Evolutionary conservation across 495 filamentous ascomycete species (phyloP).

Genomic region (Thermothielavioides terrestris): DNA sequence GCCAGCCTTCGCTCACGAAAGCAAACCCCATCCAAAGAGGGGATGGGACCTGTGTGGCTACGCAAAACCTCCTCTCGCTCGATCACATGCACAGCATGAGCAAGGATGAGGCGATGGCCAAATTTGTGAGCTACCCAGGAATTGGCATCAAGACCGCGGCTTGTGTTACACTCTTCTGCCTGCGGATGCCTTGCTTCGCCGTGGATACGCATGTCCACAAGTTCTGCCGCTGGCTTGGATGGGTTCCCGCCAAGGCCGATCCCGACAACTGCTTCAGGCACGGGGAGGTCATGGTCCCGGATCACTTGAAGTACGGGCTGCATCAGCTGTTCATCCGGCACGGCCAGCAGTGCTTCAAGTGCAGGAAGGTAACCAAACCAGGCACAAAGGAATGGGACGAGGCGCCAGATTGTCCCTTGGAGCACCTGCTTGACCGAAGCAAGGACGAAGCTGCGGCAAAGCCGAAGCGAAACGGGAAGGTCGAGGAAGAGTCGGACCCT

Average conservation of each 20-base stretch:
- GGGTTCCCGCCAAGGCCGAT: constrained; percentile 59
- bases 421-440: constrained; percentile 35
- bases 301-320: constrained; percentile 79
- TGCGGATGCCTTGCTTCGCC: constrained; percentile 68
- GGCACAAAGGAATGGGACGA: constrained; percentile 39
- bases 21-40: not conserved
- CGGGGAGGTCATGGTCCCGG: constrained; percentile 70
- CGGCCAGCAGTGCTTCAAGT: constrained; percentile 71
- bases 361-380: constrained; percentile 49
- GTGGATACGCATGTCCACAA: constrained; percentile 83
- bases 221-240: constrained; percentile 75
- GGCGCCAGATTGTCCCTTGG: constrained; percentile 35
- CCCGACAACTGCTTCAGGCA: constrained; percentile 70
- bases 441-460: constrained; percentile 10
- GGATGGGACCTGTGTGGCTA: not conserved
- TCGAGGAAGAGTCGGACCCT: not conserved
- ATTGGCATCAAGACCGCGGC: constrained; percentile 89
- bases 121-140: constrained; percentile 68
- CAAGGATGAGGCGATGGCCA: constrained; percentile 61
- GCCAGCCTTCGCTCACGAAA: not conserved
- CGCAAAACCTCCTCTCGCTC: constrained; percentile 45
- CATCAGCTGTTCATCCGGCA: constrained; percentile 84
- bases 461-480: constrained; percentile 2
- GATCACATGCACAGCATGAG: constrained; percentile 66
- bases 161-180: constrained; percentile 75